Evolutionary conservation across 768 basidiomycete genomes (phyloP).

Genomic region (Strobilomyces dryophilus): DNA sequence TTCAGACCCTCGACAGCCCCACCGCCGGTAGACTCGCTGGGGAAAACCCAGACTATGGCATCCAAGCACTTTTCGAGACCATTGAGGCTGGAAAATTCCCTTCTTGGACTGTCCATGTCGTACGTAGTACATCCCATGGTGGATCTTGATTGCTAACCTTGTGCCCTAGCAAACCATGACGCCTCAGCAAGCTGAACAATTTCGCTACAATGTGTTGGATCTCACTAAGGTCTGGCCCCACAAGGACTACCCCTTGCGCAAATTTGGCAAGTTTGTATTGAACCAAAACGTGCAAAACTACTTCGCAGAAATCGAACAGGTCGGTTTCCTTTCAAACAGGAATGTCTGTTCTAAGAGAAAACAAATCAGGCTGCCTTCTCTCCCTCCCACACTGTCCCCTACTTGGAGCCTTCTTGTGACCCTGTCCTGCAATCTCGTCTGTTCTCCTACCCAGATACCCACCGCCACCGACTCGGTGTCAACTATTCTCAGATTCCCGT

Average conservation of each 20-base stretch:
- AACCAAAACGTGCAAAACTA: slow-evolving; percentile 80
- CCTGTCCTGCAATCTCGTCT: slow-evolving; percentile 92
- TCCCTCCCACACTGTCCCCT: slow-evolving; percentile 83
- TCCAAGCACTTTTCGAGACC: slow-evolving; percentile 69
- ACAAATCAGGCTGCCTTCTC: slow-evolving; percentile 65
- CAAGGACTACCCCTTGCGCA: slow-evolving; percentile 80
- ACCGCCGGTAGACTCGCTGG: slow-evolving; percentile 65
- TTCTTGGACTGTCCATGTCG: slow-evolving; percentile 84
- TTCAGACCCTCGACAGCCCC: slow-evolving; percentile 64
- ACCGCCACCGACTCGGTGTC: slow-evolving; percentile 75
- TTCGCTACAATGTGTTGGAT: slow-evolving; percentile 88
- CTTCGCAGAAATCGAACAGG: slow-evolving; percentile 95
- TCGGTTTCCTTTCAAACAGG: slow-evolving; percentile 34
- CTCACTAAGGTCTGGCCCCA: slow-evolving; percentile 94
- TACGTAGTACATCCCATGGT: slow-evolving; percentile 32
- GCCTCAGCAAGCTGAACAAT: slow-evolving; percentile 81
- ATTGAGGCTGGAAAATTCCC: slow-evolving; percentile 83
- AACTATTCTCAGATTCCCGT: slow-evolving; percentile 89
- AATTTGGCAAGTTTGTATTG: slow-evolving; percentile 80
- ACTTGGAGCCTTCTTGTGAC: slow-evolving; percentile 87
- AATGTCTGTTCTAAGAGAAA: slow-evolving; percentile 5
- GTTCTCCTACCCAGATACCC: slow-evolving; percentile 92
- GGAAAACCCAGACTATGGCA: slow-evolving; percentile 83
- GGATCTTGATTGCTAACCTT: slow-evolving; percentile 5
- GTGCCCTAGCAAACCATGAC: slow-evolving; percentile 83